These are phyloP conservation scores for Melanopsichium pennsylvanicum DNA, from an alignment of 1,284 basidiomycete genomes.

Conservation along the genomic window DNA sequence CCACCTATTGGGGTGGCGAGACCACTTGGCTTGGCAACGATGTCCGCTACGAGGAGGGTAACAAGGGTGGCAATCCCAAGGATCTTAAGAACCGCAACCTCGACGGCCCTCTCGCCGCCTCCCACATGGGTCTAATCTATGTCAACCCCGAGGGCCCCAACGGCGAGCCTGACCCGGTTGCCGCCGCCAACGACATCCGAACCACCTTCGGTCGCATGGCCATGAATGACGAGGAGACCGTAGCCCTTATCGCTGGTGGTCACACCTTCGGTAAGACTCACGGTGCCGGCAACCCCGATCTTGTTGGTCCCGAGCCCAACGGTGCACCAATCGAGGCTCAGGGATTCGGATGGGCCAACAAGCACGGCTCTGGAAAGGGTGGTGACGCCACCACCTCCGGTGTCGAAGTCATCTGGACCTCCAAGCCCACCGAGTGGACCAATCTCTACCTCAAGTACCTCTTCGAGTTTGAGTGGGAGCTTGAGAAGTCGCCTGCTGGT, in stretches of 20 bases:
- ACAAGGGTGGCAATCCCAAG: conserved; percentile 26
- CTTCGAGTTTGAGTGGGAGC: conserved; percentile 44
- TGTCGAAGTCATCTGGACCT: conserved; percentile 36
- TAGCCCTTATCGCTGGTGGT: conserved; percentile 41
- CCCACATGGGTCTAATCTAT: conserved; percentile 45
- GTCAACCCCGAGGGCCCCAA: conserved; percentile 47
- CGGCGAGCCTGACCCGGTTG: conserved; percentile 30
- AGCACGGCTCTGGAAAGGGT: conserved; percentile 30
- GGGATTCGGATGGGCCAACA: conserved; percentile 33
- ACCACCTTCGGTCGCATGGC: conserved; percentile 44
- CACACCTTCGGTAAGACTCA: conserved; percentile 45
- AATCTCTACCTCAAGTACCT: conserved; percentile 47
- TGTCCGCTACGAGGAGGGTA: conserved; percentile 34
- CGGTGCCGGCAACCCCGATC: conserved; percentile 35
- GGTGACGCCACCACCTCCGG: conserved; percentile 34
- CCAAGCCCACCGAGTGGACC: conserved; percentile 42
- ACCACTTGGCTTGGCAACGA: conserved; percentile 44
- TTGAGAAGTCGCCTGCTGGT: conserved; percentile 38
- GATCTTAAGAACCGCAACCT: conserved; percentile 42
- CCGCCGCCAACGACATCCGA: conserved; percentile 37
- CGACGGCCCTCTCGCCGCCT: conserved; percentile 20
- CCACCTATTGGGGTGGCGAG: conserved; percentile 45
- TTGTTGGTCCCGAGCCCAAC: conserved; percentile 39
- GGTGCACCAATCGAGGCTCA: conserved; percentile 30
- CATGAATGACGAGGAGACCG: conserved; percentile 42